Evolutionary conservation across 306 rosid genomes (phyloP), one percentile per base, ranked within the genome.

Genomic region (Acacia melanoxylon): DNA sequence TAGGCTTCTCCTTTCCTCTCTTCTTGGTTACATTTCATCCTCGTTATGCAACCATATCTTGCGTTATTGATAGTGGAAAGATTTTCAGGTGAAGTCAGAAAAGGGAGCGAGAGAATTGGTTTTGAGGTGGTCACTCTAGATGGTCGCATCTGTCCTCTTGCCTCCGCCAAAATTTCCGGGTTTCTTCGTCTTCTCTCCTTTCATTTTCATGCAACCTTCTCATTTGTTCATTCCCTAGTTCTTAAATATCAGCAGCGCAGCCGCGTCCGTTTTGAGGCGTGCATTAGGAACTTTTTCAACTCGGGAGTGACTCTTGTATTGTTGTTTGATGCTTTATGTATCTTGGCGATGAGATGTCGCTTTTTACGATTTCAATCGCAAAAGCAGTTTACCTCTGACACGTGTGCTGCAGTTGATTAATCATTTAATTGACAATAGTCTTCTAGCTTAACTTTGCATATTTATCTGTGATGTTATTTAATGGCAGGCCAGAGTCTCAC

Each of bases 61-160:
- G 14, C 62, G 35, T 2, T 52, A 37, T 15, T 24, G 52, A 20
- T 77, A 33, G 35, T 3, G 35, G 41, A 82, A 31, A 15, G 11
- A 35, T 77, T 78, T 83, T 85, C n/a, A 92, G 98, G 92, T 85
- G 97, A 94, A 89, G 81, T 92, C 63, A 86, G 90, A 84, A 72
- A 63, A 74, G 85, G 87, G 31, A 85, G 86, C 25, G 84, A 91
- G 62, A 89, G 98, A 71, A 89, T 86, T 74, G 97, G 97, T 41
- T 94, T 94, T 33, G 85, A 94, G 83, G 96, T 92, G 35, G 94
- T 91, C 69, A 92, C 97, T 44, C 81, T 94, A 33, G 96, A 91
- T 65, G 95, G 89, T 86, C 96, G 94, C 42, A 89, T 77, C 0
- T 83, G 89, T 85, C 91, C 92, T 13, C 93, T 94, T 37, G 92